Percentiles rank a stretch among this genome's conserved stretches.
Evolutionary conservation across 179 eudicot species (phyloP).

Genomic region (Carnegiea gigantea): DNA sequence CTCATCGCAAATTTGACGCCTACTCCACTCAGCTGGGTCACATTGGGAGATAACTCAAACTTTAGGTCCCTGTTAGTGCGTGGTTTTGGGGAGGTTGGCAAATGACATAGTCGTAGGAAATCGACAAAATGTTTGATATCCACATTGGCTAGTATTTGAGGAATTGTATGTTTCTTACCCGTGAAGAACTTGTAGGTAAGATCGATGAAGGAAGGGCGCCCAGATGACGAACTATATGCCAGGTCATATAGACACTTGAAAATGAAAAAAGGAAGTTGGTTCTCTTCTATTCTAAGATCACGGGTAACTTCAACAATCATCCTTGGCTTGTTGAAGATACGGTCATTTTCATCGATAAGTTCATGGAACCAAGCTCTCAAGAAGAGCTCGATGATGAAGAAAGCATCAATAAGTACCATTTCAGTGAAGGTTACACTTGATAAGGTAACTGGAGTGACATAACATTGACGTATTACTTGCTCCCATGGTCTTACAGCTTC

Average conservation of each 20-base stretch:
- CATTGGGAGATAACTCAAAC: slow-evolving; percentile 24
- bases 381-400: slow-evolving; percentile 37
- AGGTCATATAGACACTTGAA: slow-evolving; percentile 20
- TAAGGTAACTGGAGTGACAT: slow-evolving; percentile 13
- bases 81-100: slow-evolving; percentile 19
- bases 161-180: not conserved
- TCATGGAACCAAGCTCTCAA: slow-evolving; percentile 3
- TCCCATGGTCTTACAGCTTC: slow-evolving; percentile 9
- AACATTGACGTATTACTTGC: slow-evolving; percentile 15
- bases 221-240: not conserved
- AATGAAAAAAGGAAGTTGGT: slow-evolving; percentile 38
- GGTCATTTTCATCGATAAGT: slow-evolving; percentile 19
- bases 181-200: slow-evolving; percentile 22
- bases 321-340: slow-evolving; percentile 34
- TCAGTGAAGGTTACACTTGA: slow-evolving; percentile 15
- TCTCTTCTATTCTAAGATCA: slow-evolving; percentile 35
- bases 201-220: slow-evolving; percentile 11
- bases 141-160: slow-evolving; percentile 5
- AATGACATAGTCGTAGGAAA: slow-evolving; percentile 26
- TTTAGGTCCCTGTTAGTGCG: not conserved
- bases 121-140: slow-evolving; percentile 32
- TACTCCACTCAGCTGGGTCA: slow-evolving; percentile 25
- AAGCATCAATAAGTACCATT: slow-evolving; percentile 38
- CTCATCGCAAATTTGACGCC: slow-evolving; percentile 33
- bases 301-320: slow-evolving; percentile 29